These are phyloP conservation scores for Ciborinia camelliae DNA, from an alignment of 2,329 filamentous ascomycete species.

Conservation along the genomic window DNA sequence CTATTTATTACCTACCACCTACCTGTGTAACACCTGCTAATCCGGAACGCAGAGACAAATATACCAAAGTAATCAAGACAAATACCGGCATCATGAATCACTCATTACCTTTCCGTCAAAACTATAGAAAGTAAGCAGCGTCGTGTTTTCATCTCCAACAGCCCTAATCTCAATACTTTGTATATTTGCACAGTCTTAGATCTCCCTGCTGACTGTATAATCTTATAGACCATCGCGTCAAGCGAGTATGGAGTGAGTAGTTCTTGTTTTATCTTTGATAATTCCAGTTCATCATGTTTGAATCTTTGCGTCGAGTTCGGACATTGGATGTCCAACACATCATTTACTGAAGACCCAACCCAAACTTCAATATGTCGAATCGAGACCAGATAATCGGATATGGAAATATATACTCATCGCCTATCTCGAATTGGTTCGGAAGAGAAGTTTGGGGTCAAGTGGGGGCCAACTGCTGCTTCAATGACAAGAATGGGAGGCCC, in stretches of 20 bases:
- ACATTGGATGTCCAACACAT: not conserved
- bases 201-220: not conserved
- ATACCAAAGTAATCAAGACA: not conserved
- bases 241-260: slow-evolving; percentile 37
- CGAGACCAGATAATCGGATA: not conserved
- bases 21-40: slow-evolving; percentile 8
- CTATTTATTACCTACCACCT: too few relatives aligned
- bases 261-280: not conserved
- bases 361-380: not conserved
- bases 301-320: not conserved
- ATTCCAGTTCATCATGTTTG: not conserved
- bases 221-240: slow-evolving; percentile 33
- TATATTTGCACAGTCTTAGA: not conserved
- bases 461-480: not conserved
- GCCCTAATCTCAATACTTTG: not conserved
- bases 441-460: not conserved
- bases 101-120: slow-evolving; percentile 20
- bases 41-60: not conserved
- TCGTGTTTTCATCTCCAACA: not conserved
- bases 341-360: not conserved
- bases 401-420: not conserved
- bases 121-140: slow-evolving; percentile 18
- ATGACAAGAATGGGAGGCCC: not conserved
- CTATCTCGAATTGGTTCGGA: not conserved
- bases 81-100: slow-evolving; percentile 16